These are phyloP conservation scores for Graphilbum ipis-grandicollis DNA, from an alignment of 2,329 filamentous ascomycete species.

Conservation along the genomic window DNA sequence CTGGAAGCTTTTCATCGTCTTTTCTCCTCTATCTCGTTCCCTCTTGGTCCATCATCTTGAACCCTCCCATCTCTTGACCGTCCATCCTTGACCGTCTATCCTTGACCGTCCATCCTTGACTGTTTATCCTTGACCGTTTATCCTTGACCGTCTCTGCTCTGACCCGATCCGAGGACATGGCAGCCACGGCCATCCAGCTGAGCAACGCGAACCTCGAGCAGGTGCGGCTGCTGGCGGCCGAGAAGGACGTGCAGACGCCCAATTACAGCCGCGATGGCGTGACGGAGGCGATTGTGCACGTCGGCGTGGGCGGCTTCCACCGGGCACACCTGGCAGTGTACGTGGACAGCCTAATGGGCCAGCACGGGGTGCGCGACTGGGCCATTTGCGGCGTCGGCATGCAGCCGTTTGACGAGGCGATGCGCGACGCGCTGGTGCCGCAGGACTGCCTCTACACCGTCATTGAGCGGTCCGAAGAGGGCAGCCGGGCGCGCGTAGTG, in stretches of 20 bases:
- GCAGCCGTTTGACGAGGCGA: constrained; percentile 28
- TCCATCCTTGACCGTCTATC: no score
- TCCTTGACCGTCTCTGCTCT: no score
- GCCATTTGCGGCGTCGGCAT: constrained; percentile 35
- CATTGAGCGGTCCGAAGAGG: constrained; percentile 33
- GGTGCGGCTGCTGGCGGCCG: constrained; percentile 10
- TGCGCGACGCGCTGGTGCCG: constrained; percentile 29
- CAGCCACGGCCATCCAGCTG: constrained; percentile 16
- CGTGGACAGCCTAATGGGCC: constrained; percentile 27
- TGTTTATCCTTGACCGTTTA: no score
- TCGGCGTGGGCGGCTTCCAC: constrained; percentile 37
- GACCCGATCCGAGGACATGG: no score
- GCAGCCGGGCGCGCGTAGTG: constrained; percentile 27
- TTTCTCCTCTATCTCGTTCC: no score
- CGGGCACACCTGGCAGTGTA: constrained; percentile 35
- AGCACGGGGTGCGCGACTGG: constrained; percentile 25
- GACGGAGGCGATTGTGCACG: constrained; percentile 36
- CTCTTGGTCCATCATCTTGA: no score
- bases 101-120: no score
- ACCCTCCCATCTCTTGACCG: no score
- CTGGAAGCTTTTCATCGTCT: no score
- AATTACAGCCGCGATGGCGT: constrained; percentile 24
- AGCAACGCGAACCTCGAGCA: constrained; percentile 20
- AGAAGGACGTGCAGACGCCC: constrained; percentile 13
- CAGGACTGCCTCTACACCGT: constrained; percentile 36